Base-by-base conservation (phyloP, 331 rosid genomes). In the Acacia pycnantha region DNA sequence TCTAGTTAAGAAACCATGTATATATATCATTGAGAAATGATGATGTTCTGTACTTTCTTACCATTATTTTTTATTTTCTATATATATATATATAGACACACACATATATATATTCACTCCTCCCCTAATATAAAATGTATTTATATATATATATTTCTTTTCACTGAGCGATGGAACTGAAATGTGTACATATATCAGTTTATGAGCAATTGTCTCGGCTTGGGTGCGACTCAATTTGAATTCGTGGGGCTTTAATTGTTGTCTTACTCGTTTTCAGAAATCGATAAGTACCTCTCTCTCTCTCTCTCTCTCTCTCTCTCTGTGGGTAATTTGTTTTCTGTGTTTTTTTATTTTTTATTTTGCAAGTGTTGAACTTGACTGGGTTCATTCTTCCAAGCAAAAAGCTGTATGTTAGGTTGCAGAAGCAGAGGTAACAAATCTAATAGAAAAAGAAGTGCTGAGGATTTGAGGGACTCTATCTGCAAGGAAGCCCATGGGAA, bases 351-450 rank as follows among this genome's bases (percentile, higher is more conserved):
- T 16, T 50, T 16, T 4, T 0, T 0, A 14, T 70, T 66, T 12
- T 26, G 26, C 21, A 62, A 62, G 33, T 53, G 67, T 80, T 84
- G 84, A 82, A 64, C 78, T 86, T 79, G 88, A 84, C 59, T 81
- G 97, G 97, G 97, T 92, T 90, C 98, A 75, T 85, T 90, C 83
- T 89, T 88, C 96, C 80, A 93, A 87, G 96, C 92, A 93, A 92
- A 95, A 93, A 90, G 97, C 94, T 89, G 94, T 84, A 84, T 85
- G 87, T 89, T 88, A 90, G 94, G 90, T 92, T 86, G 93, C 92
- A 88, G 95, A 88, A 92, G 88, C 93, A 90, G 91, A 88, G 85
- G 88, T 85, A 92, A 87, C 97, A 94, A 98, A 94, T 93, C 98
- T 96, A 92, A 84, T 90, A 80, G 89, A 86, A 94, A 92, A 90